Base-by-base conservation (phyloP, 2,329 filamentous ascomycete genomes). In the Didymella exigua region DNA sequence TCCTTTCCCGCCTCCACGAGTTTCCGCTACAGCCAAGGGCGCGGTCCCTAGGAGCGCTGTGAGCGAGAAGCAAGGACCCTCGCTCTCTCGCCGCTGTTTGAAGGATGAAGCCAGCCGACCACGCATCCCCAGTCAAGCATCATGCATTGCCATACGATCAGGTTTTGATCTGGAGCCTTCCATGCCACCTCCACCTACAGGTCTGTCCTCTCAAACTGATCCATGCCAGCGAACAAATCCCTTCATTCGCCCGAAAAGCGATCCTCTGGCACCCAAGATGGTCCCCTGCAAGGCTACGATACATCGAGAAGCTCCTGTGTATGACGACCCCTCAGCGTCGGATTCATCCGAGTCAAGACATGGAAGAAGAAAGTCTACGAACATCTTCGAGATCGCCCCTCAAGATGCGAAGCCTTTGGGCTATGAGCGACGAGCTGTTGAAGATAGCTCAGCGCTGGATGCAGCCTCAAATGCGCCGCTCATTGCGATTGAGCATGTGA, bases 1-100 rank as follows among this genome's bases (percentile, higher is more conserved):
- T 53, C 52, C 38, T 53, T 38, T 58, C 26, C 62, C 61, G 24
- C 56, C 61, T 61, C 11, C 49, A 42, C 23, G 21, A 40, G 11
- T 52, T 36, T 34, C 43, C 33, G 36, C 42, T 24, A 55, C 50
- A 23, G 14, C 51, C 38, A 61, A 49, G 31, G 49, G 42, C 19
- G 30, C 38, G 18, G 36, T 36, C 41, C 24, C 23, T 6, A 56
- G 48, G 29, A 54, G 18, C 3, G 34, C 29, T 40, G n/a, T 40
- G 10, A 37, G 50, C 14, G 30, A 24, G n/a, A 41, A 49, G 45
- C 33, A 50, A n/a, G n/a, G 33, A 40, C 18, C 37, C 36, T 27
- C 29, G 1, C 30, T 40, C 37, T 18, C 49, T 42, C 38, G 14
- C 14, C 23, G 24, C 16, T 40, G n/a, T 5, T 48, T 26, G 26